A percentile compares a stretch with the other conserved stretches of the same genome.
phyloP scores from a whole-genome alignment of 2,329 filamentous ascomycete genomes.

The Aspergillus phoenicis region DNA sequence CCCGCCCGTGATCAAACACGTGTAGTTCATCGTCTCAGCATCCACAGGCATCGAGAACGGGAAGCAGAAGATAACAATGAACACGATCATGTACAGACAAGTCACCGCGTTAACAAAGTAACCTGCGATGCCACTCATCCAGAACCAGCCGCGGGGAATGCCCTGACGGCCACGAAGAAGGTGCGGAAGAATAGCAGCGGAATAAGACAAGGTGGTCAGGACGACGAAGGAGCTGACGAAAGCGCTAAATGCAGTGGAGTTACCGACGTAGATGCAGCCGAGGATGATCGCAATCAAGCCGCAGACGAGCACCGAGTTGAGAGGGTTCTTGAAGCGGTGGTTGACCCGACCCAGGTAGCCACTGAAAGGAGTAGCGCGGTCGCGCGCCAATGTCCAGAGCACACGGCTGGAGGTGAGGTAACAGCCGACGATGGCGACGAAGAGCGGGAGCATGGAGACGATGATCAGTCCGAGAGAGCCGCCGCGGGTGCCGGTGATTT shows the following conservation, averaged over 20 bases:
- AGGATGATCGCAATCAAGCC: slow-evolving; percentile 52
- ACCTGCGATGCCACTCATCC: slow-evolving; percentile 49
- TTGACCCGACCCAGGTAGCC: slow-evolving; percentile 53
- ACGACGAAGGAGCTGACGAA: slow-evolving; percentile 58
- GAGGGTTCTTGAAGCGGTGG: slow-evolving; percentile 55
- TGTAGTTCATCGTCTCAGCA: slow-evolving; percentile 53
- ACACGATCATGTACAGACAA: slow-evolving; percentile 54
- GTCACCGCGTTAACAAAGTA: slow-evolving; percentile 50
- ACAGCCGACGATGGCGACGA: slow-evolving; percentile 51
- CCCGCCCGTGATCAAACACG: slow-evolving; percentile 50
- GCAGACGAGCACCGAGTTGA: slow-evolving; percentile 56
- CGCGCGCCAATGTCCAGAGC: slow-evolving; percentile 58
- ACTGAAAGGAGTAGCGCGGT: slow-evolving; percentile 60
- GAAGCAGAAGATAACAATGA: slow-evolving; percentile 59
- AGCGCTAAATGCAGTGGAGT: slow-evolving; percentile 54
- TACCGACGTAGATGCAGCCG: slow-evolving; percentile 56
- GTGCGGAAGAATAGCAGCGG: slow-evolving; percentile 51
- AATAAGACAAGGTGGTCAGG: slow-evolving; percentile 54
- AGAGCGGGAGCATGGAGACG: slow-evolving; percentile 54
- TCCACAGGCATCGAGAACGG: slow-evolving; percentile 48
- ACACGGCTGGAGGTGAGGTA: slow-evolving; percentile 60
- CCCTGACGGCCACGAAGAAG: slow-evolving; percentile 50
- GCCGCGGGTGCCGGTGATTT: slow-evolving; percentile 46
- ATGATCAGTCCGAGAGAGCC: slow-evolving; percentile 57
- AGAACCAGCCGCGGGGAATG: slow-evolving; percentile 54